Evolutionary conservation across 1,139 yeast species (phyloP).

Genomic region (Candida pseudoviswanathii): DNA sequence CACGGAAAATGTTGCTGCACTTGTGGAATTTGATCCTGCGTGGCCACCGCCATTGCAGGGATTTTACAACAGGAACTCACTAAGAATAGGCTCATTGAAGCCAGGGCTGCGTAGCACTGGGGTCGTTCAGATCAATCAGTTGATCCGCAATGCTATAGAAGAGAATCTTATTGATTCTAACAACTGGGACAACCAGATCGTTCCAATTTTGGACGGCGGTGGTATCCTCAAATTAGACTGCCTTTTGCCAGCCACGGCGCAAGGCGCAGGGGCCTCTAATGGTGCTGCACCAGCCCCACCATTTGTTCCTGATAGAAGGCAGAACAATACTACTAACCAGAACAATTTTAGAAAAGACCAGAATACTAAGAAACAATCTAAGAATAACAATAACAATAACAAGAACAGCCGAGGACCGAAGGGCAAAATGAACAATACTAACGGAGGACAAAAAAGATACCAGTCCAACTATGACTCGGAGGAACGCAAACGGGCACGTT

Average conservation of each 20-base stretch:
- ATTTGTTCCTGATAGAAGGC: not conserved
- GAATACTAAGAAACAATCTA: not conserved
- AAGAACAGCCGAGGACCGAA: not conserved
- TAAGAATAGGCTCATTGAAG: too few species aligned
- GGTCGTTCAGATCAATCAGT: not conserved
- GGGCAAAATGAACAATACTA: not conserved
- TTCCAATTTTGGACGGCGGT: not conserved
- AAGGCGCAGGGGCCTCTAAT: not conserved
- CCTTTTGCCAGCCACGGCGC: not conserved
- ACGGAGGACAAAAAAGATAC: not conserved
- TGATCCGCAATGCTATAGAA: not conserved
- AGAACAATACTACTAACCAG: conserved; percentile 2
- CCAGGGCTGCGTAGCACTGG: too few species aligned
- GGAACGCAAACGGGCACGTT: conserved; percentile 47
- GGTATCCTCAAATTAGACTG: not conserved
- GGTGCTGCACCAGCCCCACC: not conserved
- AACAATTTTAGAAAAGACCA: not conserved
- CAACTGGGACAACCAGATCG: not conserved
- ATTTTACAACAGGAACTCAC: not conserved
- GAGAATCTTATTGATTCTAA: not conserved
- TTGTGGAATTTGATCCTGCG: not conserved
- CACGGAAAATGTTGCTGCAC: not conserved
- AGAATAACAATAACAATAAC: not conserved
- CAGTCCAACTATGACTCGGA: conserved; percentile 31
- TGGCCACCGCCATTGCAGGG: not conserved